Conservation (phyloP, 164 flowering plant genomes). For the Euptelea pleiosperma region DNA sequence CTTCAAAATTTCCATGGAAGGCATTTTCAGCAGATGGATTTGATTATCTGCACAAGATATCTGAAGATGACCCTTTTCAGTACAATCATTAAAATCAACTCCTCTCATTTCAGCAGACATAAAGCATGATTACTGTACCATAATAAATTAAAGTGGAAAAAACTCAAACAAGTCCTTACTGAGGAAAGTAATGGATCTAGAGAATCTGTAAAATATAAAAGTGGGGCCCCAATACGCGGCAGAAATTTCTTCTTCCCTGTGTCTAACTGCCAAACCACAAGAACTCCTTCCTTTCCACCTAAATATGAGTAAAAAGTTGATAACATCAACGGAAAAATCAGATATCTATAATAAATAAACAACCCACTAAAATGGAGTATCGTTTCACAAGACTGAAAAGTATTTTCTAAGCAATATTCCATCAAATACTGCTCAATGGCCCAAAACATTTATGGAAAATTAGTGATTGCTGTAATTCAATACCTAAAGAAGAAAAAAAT, state of each 20-base stretch:
- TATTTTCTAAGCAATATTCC: too few relatives aligned
- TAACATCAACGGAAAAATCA: background rate
- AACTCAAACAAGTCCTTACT: conserved; percentile 59
- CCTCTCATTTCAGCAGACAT: background rate
- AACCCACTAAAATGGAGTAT: background rate
- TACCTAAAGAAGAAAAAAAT: too few relatives aligned
- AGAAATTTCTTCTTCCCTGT: conserved; percentile 83
- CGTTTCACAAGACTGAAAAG: too few relatives aligned
- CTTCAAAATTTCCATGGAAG: conserved; percentile 69
- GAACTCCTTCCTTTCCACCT: conserved; percentile 97
- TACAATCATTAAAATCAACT: conserved; percentile 1
- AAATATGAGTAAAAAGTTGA: background rate
- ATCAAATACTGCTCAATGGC: too few relatives aligned
- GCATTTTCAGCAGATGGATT: conserved; percentile 82
- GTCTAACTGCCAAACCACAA: conserved; percentile 95
- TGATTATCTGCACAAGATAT: conserved; percentile 94
- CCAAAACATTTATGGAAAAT: too few relatives aligned
- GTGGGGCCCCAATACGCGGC: conserved; percentile 87
- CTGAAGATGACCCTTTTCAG: conserved; percentile 32
- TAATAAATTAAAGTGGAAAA: background rate
- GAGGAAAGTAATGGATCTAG: conserved; percentile 74
- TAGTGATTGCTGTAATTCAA: too few relatives aligned
- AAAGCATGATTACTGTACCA: background rate
- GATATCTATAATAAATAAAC: background rate
- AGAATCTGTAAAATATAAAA: conserved; percentile 58